These are phyloP conservation scores for Colletotrichum eremochloae DNA, from an alignment of 2,329 filamentous ascomycete species.

Conservation along the genomic window DNA sequence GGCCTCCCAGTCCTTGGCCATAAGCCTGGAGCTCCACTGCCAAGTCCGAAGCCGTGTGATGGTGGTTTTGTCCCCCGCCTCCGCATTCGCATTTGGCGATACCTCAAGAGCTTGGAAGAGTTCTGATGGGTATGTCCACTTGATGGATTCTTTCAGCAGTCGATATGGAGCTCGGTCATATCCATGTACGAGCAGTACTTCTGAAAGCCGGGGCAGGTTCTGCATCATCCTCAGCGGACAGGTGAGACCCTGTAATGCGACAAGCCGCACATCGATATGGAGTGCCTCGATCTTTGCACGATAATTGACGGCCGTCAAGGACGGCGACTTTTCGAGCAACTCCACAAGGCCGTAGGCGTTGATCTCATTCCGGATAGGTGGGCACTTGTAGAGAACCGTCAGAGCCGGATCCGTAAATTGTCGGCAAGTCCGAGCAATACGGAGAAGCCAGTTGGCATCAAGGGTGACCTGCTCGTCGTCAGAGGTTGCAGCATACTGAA, in stretches of 20 bases:
- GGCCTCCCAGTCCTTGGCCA: constrained; percentile 47
- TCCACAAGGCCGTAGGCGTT: constrained; percentile 61
- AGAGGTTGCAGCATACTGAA: constrained; percentile 72
- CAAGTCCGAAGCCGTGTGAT: constrained; percentile 63
- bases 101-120: constrained; percentile 73
- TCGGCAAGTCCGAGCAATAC: constrained; percentile 72
- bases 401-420: constrained; percentile 80
- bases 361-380: constrained; percentile 67
- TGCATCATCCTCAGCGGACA: constrained; percentile 66
- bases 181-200: constrained; percentile 79
- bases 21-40: constrained; percentile 72
- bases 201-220: constrained; percentile 74
- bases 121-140: constrained; percentile 77
- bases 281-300: constrained; percentile 78
- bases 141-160: constrained; percentile 65
- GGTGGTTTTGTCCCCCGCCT: constrained; percentile 50
- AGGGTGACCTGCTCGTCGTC: constrained; percentile 46
- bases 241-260: constrained; percentile 65
- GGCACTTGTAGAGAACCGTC: constrained; percentile 77
- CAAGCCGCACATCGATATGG: constrained; percentile 78
- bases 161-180: constrained; percentile 78
- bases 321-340: constrained; percentile 67
- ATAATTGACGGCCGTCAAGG: constrained; percentile 71
- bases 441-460: constrained; percentile 73
- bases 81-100: constrained; percentile 60